phyloP scores from a whole-genome alignment of 805 yeast genomes.

The Millerozyma miso region DNA sequence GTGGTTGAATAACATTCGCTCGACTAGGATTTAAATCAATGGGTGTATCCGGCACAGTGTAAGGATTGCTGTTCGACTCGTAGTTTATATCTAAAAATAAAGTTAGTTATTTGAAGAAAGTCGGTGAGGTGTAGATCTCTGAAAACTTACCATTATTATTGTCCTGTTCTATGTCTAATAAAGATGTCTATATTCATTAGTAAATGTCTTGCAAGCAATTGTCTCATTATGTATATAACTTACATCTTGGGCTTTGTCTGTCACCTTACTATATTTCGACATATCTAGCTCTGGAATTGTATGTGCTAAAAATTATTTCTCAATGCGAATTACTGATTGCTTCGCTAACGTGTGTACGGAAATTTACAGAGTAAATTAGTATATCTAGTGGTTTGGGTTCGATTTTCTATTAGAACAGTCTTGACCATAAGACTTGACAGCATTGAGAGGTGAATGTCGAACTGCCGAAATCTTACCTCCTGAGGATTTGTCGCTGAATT shows the following conservation, averaged over 20 bases:
- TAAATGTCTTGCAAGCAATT: no score
- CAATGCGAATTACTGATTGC: background rate
- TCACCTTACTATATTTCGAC: constrained; percentile 1
- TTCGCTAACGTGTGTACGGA: background rate
- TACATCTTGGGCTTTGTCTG: background rate
- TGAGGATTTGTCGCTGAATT: background rate
- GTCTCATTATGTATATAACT: no score
- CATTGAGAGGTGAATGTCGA: background rate
- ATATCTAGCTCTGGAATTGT: background rate
- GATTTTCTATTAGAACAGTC: background rate
- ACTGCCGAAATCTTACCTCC: background rate
- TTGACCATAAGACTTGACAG: background rate
- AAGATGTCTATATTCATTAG: constrained; percentile 2
- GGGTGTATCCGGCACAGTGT: background rate
- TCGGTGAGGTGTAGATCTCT: no score
- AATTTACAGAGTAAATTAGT: background rate
- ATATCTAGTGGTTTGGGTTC: background rate
- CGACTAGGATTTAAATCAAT: background rate
- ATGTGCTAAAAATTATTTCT: no score
- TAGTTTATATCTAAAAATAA: background rate
- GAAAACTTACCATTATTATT: constrained; percentile 5
- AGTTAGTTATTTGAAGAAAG: background rate
- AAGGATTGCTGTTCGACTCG: background rate
- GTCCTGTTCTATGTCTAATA: constrained; percentile 9
- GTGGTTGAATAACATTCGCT: constrained; percentile 23